Evolutionary conservation across 2,329 filamentous ascomycete genomes (phyloP), one percentile per base, ranked within the genome.

Genomic region (Pyrenochaeta sp.): DNA sequence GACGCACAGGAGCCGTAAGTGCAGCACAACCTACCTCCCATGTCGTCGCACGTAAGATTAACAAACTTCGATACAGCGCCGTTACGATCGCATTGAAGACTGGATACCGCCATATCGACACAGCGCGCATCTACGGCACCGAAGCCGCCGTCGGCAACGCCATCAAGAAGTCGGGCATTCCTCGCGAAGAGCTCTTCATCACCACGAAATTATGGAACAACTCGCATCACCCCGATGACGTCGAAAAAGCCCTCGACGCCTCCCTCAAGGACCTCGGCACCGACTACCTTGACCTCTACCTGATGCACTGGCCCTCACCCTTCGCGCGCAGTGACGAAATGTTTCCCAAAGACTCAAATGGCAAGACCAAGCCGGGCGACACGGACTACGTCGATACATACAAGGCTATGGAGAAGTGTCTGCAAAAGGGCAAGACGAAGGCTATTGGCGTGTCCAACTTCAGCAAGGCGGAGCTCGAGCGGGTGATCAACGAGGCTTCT

Each of bases 151-250:
- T 72, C 2, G 70, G 68, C 54, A 64, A 63, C 40, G 71, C 69
- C 6, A 72, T 76, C 43, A 68, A 72, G 46, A 72, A 74, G 34
- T 69, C 68, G 2, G 73, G 72, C 22, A 55, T 76, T 27, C 65
- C 71, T 28, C 71, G 72, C 32, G 91, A 65, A 2, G 53, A 74
- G 28, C 62, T 75, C 42, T 75, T 75, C 59, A 61, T 76, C 27
- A 75, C 93, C 59, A 92, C 90, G 77, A 96, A 96, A 84, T 88
- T 96, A 53, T 96, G 92, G 92, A 93, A 93, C 82, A 89, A 89
- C 71, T 93, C 92, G 85, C 91, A 96, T 82, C 90, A 93, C 72
- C 85, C 72, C 0, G 68, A 73, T 32, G 73, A 86, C 68, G 92
- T 94, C 70, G 85, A 83, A 77, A 86, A 86, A 77, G 88, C 88